phyloP scores from a whole-genome alignment of 2,329 filamentous ascomycete species.

The Aspergillus calidoustus region DNA sequence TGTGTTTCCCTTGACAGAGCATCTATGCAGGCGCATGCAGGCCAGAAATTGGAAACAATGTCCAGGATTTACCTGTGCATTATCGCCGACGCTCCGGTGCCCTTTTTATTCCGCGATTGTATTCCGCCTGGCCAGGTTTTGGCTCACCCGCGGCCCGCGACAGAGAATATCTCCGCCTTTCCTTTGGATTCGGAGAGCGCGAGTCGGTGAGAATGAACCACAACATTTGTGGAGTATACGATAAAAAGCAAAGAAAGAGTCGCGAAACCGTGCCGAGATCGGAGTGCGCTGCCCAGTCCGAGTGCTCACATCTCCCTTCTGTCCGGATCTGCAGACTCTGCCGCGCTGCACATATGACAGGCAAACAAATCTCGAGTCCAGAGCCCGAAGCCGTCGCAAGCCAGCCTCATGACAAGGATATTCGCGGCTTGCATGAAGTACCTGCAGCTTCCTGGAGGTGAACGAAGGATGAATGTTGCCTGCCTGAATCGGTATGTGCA shows the following conservation, averaged over 20 bases:
- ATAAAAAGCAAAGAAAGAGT: not conserved
- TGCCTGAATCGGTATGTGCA: conserved; percentile 1
- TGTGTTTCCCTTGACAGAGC: not conserved
- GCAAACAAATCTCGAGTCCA: not conserved
- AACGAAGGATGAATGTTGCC: not conserved
- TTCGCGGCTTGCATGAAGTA: not conserved
- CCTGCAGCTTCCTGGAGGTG: conserved; percentile 5
- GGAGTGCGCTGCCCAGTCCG: not conserved
- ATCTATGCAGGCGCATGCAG: not conserved
- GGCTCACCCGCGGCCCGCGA: not conserved
- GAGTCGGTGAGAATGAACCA: not conserved
- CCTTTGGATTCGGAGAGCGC: not conserved
- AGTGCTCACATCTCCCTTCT: not conserved
- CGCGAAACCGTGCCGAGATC: not conserved
- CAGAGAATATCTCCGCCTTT: not conserved
- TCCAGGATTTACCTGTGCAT: not conserved
- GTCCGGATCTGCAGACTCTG: not conserved
- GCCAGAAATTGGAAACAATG: not conserved
- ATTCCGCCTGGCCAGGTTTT: not conserved
- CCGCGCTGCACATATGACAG: not conserved
- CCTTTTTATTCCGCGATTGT: not conserved
- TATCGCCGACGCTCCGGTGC: not conserved
- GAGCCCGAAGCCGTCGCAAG: not conserved
- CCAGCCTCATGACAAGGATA: not conserved
- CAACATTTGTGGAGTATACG: not conserved